phyloP scores from a whole-genome alignment of 129 eudicot genomes.

The Tanacetum coccineum region DNA sequence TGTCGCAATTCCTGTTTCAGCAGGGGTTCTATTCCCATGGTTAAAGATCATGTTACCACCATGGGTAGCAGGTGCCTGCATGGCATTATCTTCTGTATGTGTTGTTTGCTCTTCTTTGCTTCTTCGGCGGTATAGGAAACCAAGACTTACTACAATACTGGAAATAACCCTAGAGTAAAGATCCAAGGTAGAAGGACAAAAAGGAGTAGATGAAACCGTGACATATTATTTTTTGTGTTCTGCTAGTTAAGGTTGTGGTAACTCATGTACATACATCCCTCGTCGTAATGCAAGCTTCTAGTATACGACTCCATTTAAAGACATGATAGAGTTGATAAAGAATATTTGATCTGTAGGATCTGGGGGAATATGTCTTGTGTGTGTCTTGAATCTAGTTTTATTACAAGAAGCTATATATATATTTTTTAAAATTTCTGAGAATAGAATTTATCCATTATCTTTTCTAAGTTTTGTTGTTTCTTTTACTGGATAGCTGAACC shows the following conservation, averaged over 20 bases:
- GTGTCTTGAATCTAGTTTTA: slow-evolving; percentile 1
- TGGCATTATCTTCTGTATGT: slow-evolving; percentile 85
- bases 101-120: slow-evolving; percentile 94
- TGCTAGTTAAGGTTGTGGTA: neutral
- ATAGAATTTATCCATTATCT: neutral
- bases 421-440: neutral
- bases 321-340: neutral
- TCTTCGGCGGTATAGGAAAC: slow-evolving; percentile 73
- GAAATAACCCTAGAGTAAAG: slow-evolving; percentile 74
- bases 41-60: slow-evolving; percentile 64
- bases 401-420: neutral
- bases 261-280: slow-evolving; percentile 12
- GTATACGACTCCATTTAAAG: neutral
- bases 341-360: slow-evolving; percentile 7
- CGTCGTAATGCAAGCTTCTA: slow-evolving; percentile 17
- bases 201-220: neutral
- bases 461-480: neutral
- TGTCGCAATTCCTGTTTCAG: slow-evolving; percentile 68
- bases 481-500: neutral
- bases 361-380: slow-evolving; percentile 1
- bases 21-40: slow-evolving; percentile 75
- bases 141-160: slow-evolving; percentile 69
- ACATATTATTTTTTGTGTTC: neutral
- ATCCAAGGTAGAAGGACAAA: neutral
- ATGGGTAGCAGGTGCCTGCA: slow-evolving; percentile 95